Percentiles rank a stretch among this genome's conserved stretches.
Conservation (phyloP, 306 rosid species). For the Comarum palustre region DNA sequence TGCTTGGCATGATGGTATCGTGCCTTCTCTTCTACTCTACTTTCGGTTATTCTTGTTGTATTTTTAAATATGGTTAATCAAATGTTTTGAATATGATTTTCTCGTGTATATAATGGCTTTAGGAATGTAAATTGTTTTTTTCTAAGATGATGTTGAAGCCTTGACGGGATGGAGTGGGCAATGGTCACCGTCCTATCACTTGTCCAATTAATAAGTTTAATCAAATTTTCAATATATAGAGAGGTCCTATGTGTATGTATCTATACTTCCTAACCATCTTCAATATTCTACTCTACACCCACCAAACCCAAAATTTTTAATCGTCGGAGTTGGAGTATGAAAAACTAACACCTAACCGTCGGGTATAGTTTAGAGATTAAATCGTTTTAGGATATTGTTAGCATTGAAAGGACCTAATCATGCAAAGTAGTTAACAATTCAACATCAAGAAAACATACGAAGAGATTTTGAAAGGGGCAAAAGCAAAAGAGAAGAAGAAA, state of each 20-base stretch:
- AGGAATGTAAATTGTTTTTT: too few species aligned
- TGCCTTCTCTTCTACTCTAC: conserved; percentile 23
- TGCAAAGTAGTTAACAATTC: not conserved
- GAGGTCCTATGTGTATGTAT: not conserved
- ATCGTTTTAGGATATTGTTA: not conserved
- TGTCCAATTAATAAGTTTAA: not conserved
- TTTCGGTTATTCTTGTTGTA: not conserved
- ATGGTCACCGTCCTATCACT: not conserved
- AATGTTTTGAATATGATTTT: not conserved
- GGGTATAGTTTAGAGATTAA: not conserved
- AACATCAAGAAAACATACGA: not conserved
- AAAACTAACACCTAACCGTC: not conserved
- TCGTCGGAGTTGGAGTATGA: conserved; percentile 5
- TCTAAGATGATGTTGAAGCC: too few species aligned
- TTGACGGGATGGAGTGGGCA: not conserved
- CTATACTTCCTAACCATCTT: conserved; percentile 13
- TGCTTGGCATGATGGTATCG: conserved; percentile 10
- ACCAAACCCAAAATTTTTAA: conserved; percentile 23
- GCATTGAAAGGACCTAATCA: not conserved
- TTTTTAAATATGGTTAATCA: not conserved
- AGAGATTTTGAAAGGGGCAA: not conserved
- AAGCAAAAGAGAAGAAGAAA: not conserved
- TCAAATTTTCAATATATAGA: not conserved
- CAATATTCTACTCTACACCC: conserved; percentile 15
- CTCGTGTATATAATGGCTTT: too few species aligned